Conservation (phyloP, 2,329 filamentous ascomycete species). For the Venturia nashicola region DNA sequence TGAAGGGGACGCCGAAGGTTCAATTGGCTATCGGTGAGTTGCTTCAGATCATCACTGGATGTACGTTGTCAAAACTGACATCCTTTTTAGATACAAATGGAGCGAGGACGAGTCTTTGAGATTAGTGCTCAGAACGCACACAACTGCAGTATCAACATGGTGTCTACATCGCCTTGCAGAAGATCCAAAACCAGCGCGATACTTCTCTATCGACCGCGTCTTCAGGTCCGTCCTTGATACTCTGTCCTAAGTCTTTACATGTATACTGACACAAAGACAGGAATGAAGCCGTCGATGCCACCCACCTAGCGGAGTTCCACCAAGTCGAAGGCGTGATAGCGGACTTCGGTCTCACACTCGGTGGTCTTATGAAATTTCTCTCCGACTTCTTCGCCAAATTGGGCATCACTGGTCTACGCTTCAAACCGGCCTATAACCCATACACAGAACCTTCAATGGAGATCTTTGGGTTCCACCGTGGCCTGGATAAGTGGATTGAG, state of each 20-base stretch:
- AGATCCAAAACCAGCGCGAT: conserved; percentile 74
- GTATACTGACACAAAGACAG: conserved; percentile 20
- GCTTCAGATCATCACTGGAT: too few species aligned
- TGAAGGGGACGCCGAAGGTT: conserved; percentile 83
- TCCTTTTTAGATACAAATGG: conserved; percentile 57
- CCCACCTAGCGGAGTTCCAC: conserved; percentile 95
- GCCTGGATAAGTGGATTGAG: conserved; percentile 82
- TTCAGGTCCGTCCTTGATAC: conserved; percentile 41
- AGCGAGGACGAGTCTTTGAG: conserved; percentile 72
- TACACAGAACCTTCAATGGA: conserved; percentile 97
- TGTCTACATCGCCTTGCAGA: conserved; percentile 84
- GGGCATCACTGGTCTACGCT: conserved; percentile 75
- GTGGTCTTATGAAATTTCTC: conserved; percentile 89
- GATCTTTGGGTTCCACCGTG: conserved; percentile 91
- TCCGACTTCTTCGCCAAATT: conserved; percentile 94
- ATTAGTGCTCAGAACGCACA: conserved; percentile 90
- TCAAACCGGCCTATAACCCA: conserved; percentile 95
- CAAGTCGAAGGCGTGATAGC: conserved; percentile 98
- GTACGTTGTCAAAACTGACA: too few species aligned
- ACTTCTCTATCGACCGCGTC: conserved; percentile 97
- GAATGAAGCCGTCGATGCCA: conserved; percentile 94
- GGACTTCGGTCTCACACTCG: conserved; percentile 84
- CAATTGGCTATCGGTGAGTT: conserved; percentile 67
- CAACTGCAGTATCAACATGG: conserved; percentile 80
- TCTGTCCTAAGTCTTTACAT: neutral